Evolutionary conservation across 345 rosid genomes (phyloP).

Genomic region (Toxicodendron radicans): DNA sequence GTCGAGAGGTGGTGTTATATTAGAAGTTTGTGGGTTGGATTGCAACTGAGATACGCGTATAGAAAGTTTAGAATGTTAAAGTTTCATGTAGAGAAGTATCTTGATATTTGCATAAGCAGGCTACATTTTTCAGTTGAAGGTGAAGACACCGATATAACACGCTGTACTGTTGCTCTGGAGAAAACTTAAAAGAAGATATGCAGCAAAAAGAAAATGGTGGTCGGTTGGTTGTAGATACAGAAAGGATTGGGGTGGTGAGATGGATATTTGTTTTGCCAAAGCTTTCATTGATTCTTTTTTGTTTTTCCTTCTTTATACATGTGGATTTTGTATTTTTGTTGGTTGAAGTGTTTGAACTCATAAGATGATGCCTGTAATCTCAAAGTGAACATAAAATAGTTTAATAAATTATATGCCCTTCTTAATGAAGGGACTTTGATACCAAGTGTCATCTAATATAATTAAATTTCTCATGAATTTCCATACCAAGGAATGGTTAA

Average conservation of each 20-base stretch:
- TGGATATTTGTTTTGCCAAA: conserved; percentile 13
- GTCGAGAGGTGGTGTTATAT: conserved; percentile 42
- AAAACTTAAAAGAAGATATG: conserved; percentile 14
- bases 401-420: conserved; percentile 11
- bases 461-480: no score
- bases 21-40: conserved; percentile 57
- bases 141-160: conserved; percentile 1
- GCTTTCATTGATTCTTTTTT: conserved; percentile 23
- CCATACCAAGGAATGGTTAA: not conserved
- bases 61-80: conserved; percentile 7
- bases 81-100: conserved; percentile 13
- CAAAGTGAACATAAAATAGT: not conserved
- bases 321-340: conserved; percentile 24
- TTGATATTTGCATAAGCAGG: conserved; percentile 8
- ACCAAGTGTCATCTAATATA: not conserved
- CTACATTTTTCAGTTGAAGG: conserved; percentile 3
- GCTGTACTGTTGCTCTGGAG: not conserved
- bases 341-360: conserved; percentile 26
- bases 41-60: conserved; percentile 31
- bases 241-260: conserved; percentile 12
- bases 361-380: conserved; percentile 18
- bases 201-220: conserved; percentile 14
- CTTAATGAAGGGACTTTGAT: conserved; percentile 8
- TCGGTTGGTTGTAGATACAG: conserved; percentile 26
- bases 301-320: not conserved